Evolutionary conservation across 805 yeast genomes (phyloP), one percentile per base, ranked within the genome.

Genomic region (Spathaspora girioi): DNA sequence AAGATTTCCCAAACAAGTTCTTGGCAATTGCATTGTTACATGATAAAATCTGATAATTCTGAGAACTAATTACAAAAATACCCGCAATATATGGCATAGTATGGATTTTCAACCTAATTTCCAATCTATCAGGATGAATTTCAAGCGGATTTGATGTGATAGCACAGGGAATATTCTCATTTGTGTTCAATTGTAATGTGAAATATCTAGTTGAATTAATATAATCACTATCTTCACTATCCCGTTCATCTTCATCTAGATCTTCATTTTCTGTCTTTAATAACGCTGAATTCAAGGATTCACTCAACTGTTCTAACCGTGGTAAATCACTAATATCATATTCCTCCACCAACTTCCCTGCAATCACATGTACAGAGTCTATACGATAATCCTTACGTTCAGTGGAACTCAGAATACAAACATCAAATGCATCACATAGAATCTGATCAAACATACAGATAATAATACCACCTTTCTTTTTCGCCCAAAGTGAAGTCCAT

Each of bases 401-500:
- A n/a, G 19, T 26, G 1, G 40, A 15, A 10, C 49, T 49, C 56
- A 71, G 72, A 20, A 83, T 67, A 10, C 75, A 65, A 9, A 84
- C 66, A 60, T 85, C 89, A 50, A 83, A 74, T n/a, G 86, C 82
- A 59, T 75, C 78, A 55, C 79, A 73, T 4, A 75, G 88, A 27
- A 91, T 89, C 62, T 89, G 94, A 61, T 91, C 96, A 62, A 92
- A 85, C 72, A 89, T 89, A 71, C 94, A 84, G 47, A 90, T 86
- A 49, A 91, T 77, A 50, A 88, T 67, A 43, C 81, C 81, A 3
- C 84, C 85, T 57, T 84, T 83, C 52, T 82, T 74, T 60, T 91
- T 91, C 0, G 94, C 96, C 97, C 97, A 93, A 50, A 92, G 67
- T 0, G 96, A 87, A 10, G 96, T 91, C 87, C 96, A 85, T 0